Evolutionary conservation across 2,329 filamentous ascomycete genomes (phyloP).

Genomic region (Colletotrichum sp.): DNA sequence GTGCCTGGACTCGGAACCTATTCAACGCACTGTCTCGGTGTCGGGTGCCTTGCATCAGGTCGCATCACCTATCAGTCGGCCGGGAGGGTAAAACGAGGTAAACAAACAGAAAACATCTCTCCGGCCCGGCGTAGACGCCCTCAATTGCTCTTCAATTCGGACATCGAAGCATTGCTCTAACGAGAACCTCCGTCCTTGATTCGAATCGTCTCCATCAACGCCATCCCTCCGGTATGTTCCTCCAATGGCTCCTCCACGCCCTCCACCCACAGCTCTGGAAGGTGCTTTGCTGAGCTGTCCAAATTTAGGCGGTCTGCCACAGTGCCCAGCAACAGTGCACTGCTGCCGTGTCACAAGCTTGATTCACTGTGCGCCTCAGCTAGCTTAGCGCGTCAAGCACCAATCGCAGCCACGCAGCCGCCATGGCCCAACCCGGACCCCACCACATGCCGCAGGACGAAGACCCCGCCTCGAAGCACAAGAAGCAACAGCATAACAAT

Average conservation of each 20-base stretch:
- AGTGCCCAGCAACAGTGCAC: neutral
- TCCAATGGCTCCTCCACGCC: neutral
- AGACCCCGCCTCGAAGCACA: conserved; percentile 36
- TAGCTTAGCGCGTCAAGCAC: neutral
- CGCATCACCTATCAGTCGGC: neutral
- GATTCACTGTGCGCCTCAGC: neutral
- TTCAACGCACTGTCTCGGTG: neutral
- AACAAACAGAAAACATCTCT: neutral
- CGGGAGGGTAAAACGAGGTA: neutral
- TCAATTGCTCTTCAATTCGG: neutral
- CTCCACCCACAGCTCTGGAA: neutral
- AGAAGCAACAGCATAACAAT: conserved; percentile 22
- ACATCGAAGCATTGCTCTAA: neutral
- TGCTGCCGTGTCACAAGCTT: neutral
- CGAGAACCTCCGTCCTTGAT: neutral
- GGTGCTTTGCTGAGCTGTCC: conserved; percentile 1
- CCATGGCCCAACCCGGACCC: conserved; percentile 31
- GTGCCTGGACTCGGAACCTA: neutral
- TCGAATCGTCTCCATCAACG: neutral
- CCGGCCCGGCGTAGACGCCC: neutral
- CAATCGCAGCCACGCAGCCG: neutral
- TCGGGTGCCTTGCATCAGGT: neutral
- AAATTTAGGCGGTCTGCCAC: neutral
- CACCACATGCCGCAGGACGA: conserved; percentile 31
- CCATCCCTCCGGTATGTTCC: neutral